Percentiles rank a stretch among this genome's conserved stretches.
phyloP scores from a whole-genome alignment of 495 filamentous ascomycete genomes.

The Geoglossum glabrum region DNA sequence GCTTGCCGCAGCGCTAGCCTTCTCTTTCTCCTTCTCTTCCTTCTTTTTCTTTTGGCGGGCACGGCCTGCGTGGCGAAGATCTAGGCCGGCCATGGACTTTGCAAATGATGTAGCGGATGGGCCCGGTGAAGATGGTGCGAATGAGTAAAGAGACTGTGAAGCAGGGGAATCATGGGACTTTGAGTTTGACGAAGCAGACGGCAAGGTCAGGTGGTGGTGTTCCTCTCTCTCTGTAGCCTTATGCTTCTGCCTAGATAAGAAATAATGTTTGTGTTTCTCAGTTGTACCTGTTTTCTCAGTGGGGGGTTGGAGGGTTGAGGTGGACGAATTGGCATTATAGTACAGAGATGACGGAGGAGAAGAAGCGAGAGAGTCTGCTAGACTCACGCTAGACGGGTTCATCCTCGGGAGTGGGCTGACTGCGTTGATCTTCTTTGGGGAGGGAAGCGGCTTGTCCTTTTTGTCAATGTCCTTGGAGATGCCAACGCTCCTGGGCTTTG shows the following conservation, averaged over 20 bases:
- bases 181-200: conserved; percentile 80
- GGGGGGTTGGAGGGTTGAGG: conserved; percentile 46
- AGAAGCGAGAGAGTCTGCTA: conserved; percentile 38
- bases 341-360: conserved; percentile 56
- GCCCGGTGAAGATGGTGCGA: conserved; percentile 49
- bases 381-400: conserved; percentile 60
- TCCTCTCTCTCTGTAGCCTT: conserved; percentile 67
- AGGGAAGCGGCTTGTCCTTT: conserved; percentile 53
- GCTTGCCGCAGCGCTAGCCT: conserved; percentile 20
- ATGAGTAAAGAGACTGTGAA: conserved; percentile 69
- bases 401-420: conserved; percentile 36
- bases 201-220: conserved; percentile 58
- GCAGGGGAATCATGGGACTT: conserved; percentile 67
- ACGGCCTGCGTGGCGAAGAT: conserved; percentile 67
- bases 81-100: conserved; percentile 64
- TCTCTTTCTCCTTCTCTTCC: conserved; percentile 72
- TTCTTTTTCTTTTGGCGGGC: conserved; percentile 79
- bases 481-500: conserved; percentile 64
- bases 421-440: conserved; percentile 58
- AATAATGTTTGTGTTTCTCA: conserved; percentile 54
- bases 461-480: conserved; percentile 40
- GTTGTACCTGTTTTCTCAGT: conserved; percentile 29
- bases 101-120: conserved; percentile 46
- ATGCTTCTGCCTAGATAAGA: conserved; percentile 78
- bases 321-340: conserved; percentile 61